Conservation (phyloP, 2,329 filamentous ascomycete genomes). For the Aquanectria penicillioides region DNA sequence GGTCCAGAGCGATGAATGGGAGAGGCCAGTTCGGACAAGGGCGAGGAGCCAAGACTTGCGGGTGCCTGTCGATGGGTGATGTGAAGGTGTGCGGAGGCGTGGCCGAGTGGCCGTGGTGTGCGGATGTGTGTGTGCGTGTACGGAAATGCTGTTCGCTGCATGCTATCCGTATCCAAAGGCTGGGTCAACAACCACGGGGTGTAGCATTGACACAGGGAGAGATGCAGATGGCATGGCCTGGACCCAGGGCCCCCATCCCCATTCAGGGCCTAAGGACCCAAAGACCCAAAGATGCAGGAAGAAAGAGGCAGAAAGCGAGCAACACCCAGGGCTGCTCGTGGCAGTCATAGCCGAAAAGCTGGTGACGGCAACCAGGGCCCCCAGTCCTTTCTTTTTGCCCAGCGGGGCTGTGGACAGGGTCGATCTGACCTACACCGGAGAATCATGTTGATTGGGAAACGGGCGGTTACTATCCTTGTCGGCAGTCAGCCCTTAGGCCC, state of each 20-base stretch:
- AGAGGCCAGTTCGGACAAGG: slow-evolving; percentile 23
- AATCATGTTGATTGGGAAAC: slow-evolving; percentile 15
- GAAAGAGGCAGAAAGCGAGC: slow-evolving; percentile 7
- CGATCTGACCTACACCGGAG: slow-evolving; percentile 26
- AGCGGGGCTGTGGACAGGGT: slow-evolving; percentile 25
- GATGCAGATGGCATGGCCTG: too few species aligned
- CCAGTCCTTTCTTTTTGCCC: slow-evolving; percentile 1
- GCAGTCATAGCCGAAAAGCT: too few species aligned
- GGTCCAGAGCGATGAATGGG: slow-evolving; percentile 8
- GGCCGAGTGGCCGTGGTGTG: slow-evolving; percentile 31
- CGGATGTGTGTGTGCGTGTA: slow-evolving; percentile 12
- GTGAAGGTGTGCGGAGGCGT: slow-evolving; percentile 1
- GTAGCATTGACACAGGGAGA: too few species aligned
- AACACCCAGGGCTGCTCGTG: slow-evolving; percentile 17
- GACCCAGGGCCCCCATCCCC: too few species aligned
- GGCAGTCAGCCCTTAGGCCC: slow-evolving; percentile 25
- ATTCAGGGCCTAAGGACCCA: slow-evolving; percentile 4
- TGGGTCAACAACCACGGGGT: too few species aligned
- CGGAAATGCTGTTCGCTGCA: too few species aligned
- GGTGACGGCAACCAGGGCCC: slow-evolving; percentile 28
- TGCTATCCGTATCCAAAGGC: too few species aligned
- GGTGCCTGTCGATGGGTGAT: slow-evolving; percentile 17
- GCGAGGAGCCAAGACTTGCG: slow-evolving; percentile 22
- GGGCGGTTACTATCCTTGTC: slow-evolving; percentile 19
- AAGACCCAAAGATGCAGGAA: not conserved